Base-by-base conservation (phyloP, 148 eudicot species). In the Pouteria glomerata region DNA sequence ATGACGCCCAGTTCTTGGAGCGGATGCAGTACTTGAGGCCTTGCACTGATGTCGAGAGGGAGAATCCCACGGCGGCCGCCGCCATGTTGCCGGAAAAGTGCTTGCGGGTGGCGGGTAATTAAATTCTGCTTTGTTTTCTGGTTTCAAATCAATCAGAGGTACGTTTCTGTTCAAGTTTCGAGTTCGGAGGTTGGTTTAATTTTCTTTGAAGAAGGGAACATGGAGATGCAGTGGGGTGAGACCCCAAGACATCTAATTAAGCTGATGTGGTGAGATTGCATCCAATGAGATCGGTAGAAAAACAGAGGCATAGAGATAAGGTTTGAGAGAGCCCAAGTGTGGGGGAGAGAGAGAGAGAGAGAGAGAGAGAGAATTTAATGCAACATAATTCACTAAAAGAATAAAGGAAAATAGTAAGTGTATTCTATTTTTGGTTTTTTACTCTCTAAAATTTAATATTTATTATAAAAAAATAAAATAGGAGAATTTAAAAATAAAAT, bases 21-120 rank as follows among this genome's bases (percentile, higher is more conserved):
- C 62, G 37, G 31, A 77, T 13, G 24, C 73, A n/a, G n/a, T n/a
- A 75, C 61, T 78, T 81, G 63, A 83, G 74, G 58, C 75, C 66
- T 3, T 73, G 79, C 66, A 73, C 72, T 64, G 85, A 63, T 37
- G 86, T 53, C 50, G 89, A 72, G 76, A 86, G 72, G 0, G 88
- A 84, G 1, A 90, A 79, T 50, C 73, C 72, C 57, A 86, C 79
- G 8, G 88, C 73, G 33, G 88, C 64, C 78, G 89, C 80, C 24
- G 88, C 82, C 87, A 82, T 90, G 74, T 24, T 51, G 72, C 58
- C 66, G 64, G 64, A 29, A n/a, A 30, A 16, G 35, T 15, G 50
- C 51, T 52, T 68, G 82, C 42, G 69, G 52, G 35, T 53, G n/a
- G 31, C 72, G 59, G 19, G 13, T 26, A 48, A 37, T 14, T 6